Conservation (phyloP, 2,329 filamentous ascomycete species). For the Xylariaceae sp. region DNA sequence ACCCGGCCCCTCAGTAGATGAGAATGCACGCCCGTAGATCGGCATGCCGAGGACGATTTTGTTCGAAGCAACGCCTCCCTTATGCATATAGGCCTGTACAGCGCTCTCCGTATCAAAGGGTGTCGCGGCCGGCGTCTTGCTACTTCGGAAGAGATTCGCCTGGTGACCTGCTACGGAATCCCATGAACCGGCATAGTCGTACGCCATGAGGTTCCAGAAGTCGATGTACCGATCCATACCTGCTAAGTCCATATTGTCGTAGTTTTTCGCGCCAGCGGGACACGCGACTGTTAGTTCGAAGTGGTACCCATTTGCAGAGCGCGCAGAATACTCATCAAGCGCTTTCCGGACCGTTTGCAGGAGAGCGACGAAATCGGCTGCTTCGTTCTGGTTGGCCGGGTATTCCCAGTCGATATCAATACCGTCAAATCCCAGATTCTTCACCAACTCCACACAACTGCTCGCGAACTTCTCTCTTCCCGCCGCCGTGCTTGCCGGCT, state of each 20-base stretch:
- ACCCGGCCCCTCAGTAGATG: slow-evolving; percentile 72
- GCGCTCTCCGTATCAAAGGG: slow-evolving; percentile 75
- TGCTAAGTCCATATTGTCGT: slow-evolving; percentile 56
- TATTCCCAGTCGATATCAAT: slow-evolving; percentile 69
- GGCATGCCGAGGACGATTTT: slow-evolving; percentile 93
- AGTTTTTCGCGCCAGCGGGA: slow-evolving; percentile 60
- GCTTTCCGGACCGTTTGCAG: slow-evolving; percentile 53
- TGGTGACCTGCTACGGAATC: slow-evolving; percentile 69
- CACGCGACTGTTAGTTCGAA: slow-evolving; percentile 64
- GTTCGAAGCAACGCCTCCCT: slow-evolving; percentile 54
- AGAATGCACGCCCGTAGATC: slow-evolving; percentile 83
- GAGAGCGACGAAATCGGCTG: slow-evolving; percentile 55
- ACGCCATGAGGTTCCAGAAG: slow-evolving; percentile 83
- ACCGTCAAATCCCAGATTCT: slow-evolving; percentile 74
- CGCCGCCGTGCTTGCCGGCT: slow-evolving; percentile 64
- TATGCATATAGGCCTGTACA: slow-evolving; percentile 63
- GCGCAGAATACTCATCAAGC: slow-evolving; percentile 52
- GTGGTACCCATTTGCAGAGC: slow-evolving; percentile 35
- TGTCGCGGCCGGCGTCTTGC: slow-evolving; percentile 57
- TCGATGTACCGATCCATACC: slow-evolving; percentile 65
- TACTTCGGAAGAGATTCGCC: slow-evolving; percentile 68
- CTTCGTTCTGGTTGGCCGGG: slow-evolving; percentile 52
- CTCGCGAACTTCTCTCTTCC: slow-evolving; percentile 71
- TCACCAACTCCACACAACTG: slow-evolving; percentile 69
- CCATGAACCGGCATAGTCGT: slow-evolving; percentile 85